Conservation (phyloP, 2,329 filamentous ascomycete species). For the Pseudocercospora eumusae region DNA sequence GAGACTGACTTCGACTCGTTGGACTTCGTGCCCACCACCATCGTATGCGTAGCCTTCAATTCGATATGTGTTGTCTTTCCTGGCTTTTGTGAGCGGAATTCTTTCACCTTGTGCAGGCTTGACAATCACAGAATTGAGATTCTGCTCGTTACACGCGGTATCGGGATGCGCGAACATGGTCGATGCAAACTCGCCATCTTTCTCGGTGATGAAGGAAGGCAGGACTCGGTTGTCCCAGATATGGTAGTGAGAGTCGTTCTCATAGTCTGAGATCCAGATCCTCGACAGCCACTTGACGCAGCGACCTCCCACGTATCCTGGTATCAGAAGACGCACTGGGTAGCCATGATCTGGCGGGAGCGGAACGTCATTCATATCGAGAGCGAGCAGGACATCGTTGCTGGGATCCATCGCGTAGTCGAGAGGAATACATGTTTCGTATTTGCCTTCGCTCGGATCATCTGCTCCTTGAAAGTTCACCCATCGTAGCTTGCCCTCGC, state of each 20-base stretch:
- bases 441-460: slow-evolving; percentile 50
- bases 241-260: slow-evolving; percentile 50
- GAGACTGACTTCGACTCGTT: slow-evolving; percentile 53
- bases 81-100: slow-evolving; percentile 44
- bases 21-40: slow-evolving; percentile 53
- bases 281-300: slow-evolving; percentile 48
- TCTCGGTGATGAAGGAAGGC: slow-evolving; percentile 52
- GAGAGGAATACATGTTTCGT: slow-evolving; percentile 52
- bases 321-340: slow-evolving; percentile 46
- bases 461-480: slow-evolving; percentile 56
- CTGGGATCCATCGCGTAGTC: slow-evolving; percentile 51
- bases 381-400: slow-evolving; percentile 59
- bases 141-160: slow-evolving; percentile 54
- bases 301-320: slow-evolving; percentile 47
- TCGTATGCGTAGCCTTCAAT: slow-evolving; percentile 54
- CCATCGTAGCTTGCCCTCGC: slow-evolving; percentile 41
- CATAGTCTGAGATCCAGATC: slow-evolving; percentile 46
- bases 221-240: slow-evolving; percentile 55
- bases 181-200: slow-evolving; percentile 51
- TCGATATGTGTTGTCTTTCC: slow-evolving; percentile 46
- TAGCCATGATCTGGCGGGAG: slow-evolving; percentile 49
- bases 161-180: slow-evolving; percentile 53
- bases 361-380: slow-evolving; percentile 49
- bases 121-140: slow-evolving; percentile 52
- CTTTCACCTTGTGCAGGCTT: slow-evolving; percentile 51